Percentiles rank a stretch among this genome's conserved stretches.
phyloP scores from a whole-genome alignment of 768 basidiomycete genomes.

The Rhodotorula babjevae region DNA sequence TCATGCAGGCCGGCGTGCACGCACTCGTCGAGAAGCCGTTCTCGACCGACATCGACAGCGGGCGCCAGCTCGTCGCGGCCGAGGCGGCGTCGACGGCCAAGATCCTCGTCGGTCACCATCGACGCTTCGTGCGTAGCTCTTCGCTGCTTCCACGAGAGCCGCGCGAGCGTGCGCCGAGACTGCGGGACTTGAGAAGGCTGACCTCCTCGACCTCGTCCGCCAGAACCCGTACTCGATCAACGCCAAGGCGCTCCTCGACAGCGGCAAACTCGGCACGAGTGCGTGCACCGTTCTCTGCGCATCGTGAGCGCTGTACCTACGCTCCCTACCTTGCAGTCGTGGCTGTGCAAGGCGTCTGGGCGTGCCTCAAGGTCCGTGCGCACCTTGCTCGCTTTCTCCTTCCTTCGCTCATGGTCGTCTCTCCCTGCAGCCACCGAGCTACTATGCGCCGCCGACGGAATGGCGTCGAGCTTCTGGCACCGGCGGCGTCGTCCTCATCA shows the following conservation, averaged over 20 bases:
- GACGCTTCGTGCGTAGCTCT: constrained; percentile 26
- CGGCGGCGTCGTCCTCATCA: constrained; percentile 31
- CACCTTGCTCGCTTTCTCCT: too few relatives aligned
- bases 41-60: constrained; percentile 22
- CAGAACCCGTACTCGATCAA: constrained; percentile 30
- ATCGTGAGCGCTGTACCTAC: background rate
- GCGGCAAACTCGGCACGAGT: constrained; percentile 16
- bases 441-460: constrained; percentile 18
- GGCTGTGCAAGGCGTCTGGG: constrained; percentile 21
- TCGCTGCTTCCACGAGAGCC: background rate
- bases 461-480: constrained; percentile 5
- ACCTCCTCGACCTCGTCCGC: background rate
- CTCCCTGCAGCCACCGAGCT: background rate
- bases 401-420: too few relatives aligned
- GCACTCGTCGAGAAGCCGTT: constrained; percentile 41
- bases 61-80: constrained; percentile 17
- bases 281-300: too few relatives aligned
- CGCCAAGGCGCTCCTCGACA: constrained; percentile 10
- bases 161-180: too few relatives aligned
- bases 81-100: constrained; percentile 1
- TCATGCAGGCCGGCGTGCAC: constrained; percentile 31
- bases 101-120: constrained; percentile 38
- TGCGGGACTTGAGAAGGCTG: background rate
- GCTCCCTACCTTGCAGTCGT: constrained; percentile 5
- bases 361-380: constrained; percentile 21